phyloP scores from a whole-genome alignment of 805 yeast species.

The Kluyveromyces lactis region DNA sequence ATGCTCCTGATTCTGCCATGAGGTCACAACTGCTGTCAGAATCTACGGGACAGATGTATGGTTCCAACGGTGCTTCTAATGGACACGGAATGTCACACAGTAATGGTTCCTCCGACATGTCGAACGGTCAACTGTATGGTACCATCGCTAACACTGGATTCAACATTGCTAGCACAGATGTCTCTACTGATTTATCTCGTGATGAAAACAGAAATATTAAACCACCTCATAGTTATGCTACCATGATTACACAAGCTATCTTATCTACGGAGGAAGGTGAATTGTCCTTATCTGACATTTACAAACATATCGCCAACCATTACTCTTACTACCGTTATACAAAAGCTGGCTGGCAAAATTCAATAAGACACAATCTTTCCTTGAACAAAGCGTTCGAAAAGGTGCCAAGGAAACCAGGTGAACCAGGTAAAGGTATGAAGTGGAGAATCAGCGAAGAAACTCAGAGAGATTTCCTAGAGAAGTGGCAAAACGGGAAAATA shows the following conservation, averaged over 20 bases:
- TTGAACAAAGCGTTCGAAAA: slow-evolving; percentile 95
- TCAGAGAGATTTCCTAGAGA: slow-evolving; percentile 73
- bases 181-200: slow-evolving; percentile 54
- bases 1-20: slow-evolving; percentile 6
- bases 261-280: slow-evolving; percentile 82
- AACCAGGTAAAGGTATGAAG: slow-evolving; percentile 98
- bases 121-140: slow-evolving; percentile 6
- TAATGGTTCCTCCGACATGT: neutral
- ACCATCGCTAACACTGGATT: slow-evolving; percentile 10
- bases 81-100: neutral
- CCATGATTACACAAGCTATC: slow-evolving; percentile 97
- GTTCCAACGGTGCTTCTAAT: slow-evolving; percentile 1
- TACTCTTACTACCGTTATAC: slow-evolving; percentile 89
- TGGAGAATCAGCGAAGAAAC: slow-evolving; percentile 91
- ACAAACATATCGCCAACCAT: slow-evolving; percentile 78
- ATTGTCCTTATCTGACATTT: slow-evolving; percentile 83
- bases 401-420: slow-evolving; percentile 90
- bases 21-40: neutral
- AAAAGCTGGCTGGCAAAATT: slow-evolving; percentile 97
- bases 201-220: slow-evolving; percentile 86
- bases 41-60: slow-evolving; percentile 2
- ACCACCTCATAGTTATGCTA: slow-evolving; percentile 96
- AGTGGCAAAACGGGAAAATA: slow-evolving; percentile 68
- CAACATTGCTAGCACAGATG: slow-evolving; percentile 12
- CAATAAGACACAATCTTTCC: slow-evolving; percentile 90